Evolutionary conservation across 805 yeast genomes (phyloP), one percentile per base, ranked within the genome.

Genomic region (Lipomyces yamanashiensis): DNA sequence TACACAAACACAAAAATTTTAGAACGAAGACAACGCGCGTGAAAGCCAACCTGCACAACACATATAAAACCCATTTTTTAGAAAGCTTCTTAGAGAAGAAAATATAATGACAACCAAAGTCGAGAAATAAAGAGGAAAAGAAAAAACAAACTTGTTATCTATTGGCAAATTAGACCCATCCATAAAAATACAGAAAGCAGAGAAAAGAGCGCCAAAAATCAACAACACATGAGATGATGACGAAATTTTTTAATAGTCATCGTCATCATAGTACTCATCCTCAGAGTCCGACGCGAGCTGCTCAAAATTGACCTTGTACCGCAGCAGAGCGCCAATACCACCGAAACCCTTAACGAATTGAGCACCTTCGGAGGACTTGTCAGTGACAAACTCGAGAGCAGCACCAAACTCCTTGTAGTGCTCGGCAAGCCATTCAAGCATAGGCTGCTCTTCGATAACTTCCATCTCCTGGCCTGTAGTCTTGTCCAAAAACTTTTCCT

Each of bases 321-420:
- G 91, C 77, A 95, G 82, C 72, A 95, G 77, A 63, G 97, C 98
- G 77, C 99, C 99, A 70, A 95, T 85, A 80, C 99, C 99, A 88
- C 99, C 99, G 75, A 95, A 95, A 64, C 99, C 99, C 72, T 87
- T 88, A 64, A 89, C 96, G 78, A 95, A 95, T 81, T 95, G 99
- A 52, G 98, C 96, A 82, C 99, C 99, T 80, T 95, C 99, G 50
- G 96, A 88, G 23, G 97, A 89, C 80, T 91, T 87, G 81, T 95
- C 98, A 56, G 98, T 90, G 71, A 95, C 97, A 72, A 95, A 95
- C 81, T 95, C 99, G 73, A 95, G 84, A 65, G 88, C 85, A 58
- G 99, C 97, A 84, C 99, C 99, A 73, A 85, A 95, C 73, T 84
- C 89, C 76, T 87, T 89, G 80, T 95, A 95, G 79, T 92, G 90